These are phyloP conservation scores for Ustilago crameri DNA, from an alignment of 1,284 basidiomycete species.

Conservation along the genomic window DNA sequence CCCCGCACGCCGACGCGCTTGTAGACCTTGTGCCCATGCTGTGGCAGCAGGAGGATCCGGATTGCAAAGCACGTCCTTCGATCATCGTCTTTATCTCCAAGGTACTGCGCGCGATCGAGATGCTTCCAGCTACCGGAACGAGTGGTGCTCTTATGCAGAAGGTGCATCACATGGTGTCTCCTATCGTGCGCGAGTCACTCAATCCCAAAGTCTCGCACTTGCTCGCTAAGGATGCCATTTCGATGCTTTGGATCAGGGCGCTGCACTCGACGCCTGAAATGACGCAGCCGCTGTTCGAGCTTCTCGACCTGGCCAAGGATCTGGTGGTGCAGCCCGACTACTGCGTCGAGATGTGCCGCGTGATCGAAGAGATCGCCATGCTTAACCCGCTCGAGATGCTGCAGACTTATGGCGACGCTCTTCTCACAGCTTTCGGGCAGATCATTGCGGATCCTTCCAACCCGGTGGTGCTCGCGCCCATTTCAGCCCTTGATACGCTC, in stretches of 20 bases:
- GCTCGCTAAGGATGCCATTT: conserved; percentile 63
- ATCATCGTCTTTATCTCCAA: conserved; percentile 64
- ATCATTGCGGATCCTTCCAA: conserved; percentile 58
- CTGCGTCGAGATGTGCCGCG: conserved; percentile 59
- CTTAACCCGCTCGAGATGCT: conserved; percentile 58
- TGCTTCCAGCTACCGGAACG: conserved; percentile 36
- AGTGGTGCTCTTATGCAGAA: conserved; percentile 43
- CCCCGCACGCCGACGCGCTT: conserved; percentile 54
- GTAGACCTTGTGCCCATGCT: conserved; percentile 59
- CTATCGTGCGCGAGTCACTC: conserved; percentile 58
- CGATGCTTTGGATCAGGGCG: conserved; percentile 60
- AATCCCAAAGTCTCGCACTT: conserved; percentile 47
- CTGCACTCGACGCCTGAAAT: conserved; percentile 58
- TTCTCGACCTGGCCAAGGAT: conserved; percentile 49
- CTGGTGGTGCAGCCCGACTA: conserved; percentile 61
- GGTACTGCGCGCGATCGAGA: conserved; percentile 57
- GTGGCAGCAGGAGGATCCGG: conserved; percentile 61
- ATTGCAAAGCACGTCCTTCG: conserved; percentile 60
- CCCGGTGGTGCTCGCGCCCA: conserved; percentile 57
- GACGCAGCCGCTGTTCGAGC: conserved; percentile 57
- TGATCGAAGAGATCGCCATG: conserved; percentile 58
- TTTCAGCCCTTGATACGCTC: conserved; percentile 55
- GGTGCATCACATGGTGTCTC: conserved; percentile 59
- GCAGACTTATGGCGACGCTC: conserved; percentile 43
- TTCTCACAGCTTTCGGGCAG: conserved; percentile 49